phyloP scores from a whole-genome alignment of 306 rosid genomes.

The Begonia peltatifolia region DNA sequence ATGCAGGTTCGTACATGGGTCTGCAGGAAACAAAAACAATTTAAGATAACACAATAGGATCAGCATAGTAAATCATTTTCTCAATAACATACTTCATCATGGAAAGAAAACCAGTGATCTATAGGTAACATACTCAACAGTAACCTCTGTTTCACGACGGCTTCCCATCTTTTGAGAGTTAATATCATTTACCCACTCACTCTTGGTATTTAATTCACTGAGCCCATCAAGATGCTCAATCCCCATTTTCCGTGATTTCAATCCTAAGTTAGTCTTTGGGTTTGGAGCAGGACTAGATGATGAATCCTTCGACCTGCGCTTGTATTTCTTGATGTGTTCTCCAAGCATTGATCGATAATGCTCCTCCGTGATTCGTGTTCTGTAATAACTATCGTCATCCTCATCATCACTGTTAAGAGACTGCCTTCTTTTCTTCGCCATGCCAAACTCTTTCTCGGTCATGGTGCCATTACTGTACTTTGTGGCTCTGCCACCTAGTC shows the following conservation, averaged over 20 bases:
- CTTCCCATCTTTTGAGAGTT: conserved; percentile 42
- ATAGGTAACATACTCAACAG: conserved; percentile 24
- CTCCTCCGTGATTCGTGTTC: conserved; percentile 58
- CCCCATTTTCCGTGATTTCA: conserved; percentile 46
- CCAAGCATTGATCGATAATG: conserved; percentile 87
- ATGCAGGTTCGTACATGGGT: conserved; percentile 68
- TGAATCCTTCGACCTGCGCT: conserved; percentile 74
- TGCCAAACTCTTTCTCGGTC: conserved; percentile 40
- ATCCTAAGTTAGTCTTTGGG: conserved; percentile 29
- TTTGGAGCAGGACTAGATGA: conserved; percentile 41
- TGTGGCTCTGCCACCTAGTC: conserved; percentile 38
- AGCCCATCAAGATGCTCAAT: conserved; percentile 44
- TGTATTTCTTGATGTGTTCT: conserved; percentile 77
- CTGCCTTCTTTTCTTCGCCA: conserved; percentile 44
- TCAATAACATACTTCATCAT: background rate
- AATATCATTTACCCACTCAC: conserved; percentile 54
- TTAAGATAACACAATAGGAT: too few species aligned
- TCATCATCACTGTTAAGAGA: conserved; percentile 54
- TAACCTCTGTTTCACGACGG: conserved; percentile 31
- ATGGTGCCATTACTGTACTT: conserved; percentile 46
- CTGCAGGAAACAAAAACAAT: conserved; percentile 19
- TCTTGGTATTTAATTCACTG: conserved; percentile 37
- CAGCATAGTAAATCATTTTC: too few species aligned
- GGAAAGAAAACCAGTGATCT: conserved; percentile 26
- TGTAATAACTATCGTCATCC: conserved; percentile 42